Conservation (phyloP, 345 rosid species). For the Schrenkiella parvula region DNA sequence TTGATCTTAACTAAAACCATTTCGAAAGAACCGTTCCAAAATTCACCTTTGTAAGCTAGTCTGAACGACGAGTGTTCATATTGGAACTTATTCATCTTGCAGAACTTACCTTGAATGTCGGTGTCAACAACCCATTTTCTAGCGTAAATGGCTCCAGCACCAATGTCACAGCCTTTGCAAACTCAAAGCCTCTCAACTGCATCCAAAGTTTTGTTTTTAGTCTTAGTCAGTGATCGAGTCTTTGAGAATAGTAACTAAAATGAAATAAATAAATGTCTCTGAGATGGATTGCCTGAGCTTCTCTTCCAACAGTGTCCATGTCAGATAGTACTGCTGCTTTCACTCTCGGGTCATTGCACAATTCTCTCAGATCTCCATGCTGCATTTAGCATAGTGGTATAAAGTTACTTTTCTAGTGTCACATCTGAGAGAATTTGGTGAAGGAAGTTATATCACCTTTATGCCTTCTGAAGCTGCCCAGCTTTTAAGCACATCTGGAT, state of each 20-base stretch:
- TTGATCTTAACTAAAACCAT: neutral
- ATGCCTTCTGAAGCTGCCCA: slow-evolving; percentile 90
- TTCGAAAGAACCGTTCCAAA: neutral
- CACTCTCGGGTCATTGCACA: slow-evolving; percentile 67
- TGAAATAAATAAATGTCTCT: neutral
- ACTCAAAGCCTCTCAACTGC: slow-evolving; percentile 79
- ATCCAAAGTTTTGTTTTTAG: neutral
- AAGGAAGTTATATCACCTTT: slow-evolving; percentile 44
- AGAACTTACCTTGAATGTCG: slow-evolving; percentile 75
- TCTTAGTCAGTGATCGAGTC: neutral
- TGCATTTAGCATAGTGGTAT: slow-evolving; percentile 26
- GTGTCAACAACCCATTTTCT: slow-evolving; percentile 89
- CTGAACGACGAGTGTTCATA: neutral
- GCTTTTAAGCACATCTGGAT: slow-evolving; percentile 66
- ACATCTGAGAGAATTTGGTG: neutral
- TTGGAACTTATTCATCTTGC: neutral
- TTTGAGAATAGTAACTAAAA: neutral
- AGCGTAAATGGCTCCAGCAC: slow-evolving; percentile 72
- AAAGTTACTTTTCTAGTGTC: neutral
- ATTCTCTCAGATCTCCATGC: slow-evolving; percentile 57
- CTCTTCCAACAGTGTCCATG: slow-evolving; percentile 80
- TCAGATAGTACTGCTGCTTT: slow-evolving; percentile 74
- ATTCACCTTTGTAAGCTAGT: neutral
- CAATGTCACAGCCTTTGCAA: slow-evolving; percentile 85
- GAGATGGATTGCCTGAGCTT: slow-evolving; percentile 68